phyloP scores from a whole-genome alignment of 768 basidiomycete genomes.

The Boletus pseudopeckii region DNA sequence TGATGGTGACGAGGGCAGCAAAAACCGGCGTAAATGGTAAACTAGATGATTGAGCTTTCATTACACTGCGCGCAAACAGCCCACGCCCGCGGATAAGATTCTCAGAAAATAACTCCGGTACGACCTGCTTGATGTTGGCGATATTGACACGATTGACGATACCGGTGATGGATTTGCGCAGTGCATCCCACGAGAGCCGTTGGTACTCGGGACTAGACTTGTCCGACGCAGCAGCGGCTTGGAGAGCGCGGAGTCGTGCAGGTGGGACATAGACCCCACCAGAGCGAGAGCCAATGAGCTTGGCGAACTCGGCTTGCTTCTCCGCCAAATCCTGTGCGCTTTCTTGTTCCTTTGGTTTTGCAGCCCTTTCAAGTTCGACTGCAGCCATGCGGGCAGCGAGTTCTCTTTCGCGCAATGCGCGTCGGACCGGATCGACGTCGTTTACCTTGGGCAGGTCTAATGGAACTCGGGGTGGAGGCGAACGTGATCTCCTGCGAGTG shows the following conservation, averaged over 20 bases:
- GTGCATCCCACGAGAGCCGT: constrained; percentile 94
- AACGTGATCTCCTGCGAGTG: constrained; percentile 41
- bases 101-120: constrained; percentile 89
- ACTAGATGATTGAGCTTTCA: constrained; percentile 97
- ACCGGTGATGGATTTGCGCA: constrained; percentile 97
- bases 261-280: constrained; percentile 98
- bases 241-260: constrained; percentile 85
- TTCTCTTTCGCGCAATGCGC: constrained; percentile 75
- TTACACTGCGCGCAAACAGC: constrained; percentile 88
- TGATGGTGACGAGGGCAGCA: constrained; percentile 87
- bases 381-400: constrained; percentile 68
- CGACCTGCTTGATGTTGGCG: constrained; percentile 90
- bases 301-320: constrained; percentile 84
- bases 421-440: constrained; percentile 76
- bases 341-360: constrained; percentile 49
- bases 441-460: constrained; percentile 48
- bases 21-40: constrained; percentile 98
- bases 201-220: constrained; percentile 89
- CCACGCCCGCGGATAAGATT: constrained; percentile 93
- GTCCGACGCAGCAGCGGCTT: constrained; percentile 76
- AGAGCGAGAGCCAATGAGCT: constrained; percentile 74
- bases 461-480: constrained; percentile 31
- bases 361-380: constrained; percentile 59
- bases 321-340: constrained; percentile 51
- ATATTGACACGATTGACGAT: constrained; percentile 99